Conservation (phyloP, 805 yeast genomes). For the Naumovozyma dairenensis region DNA sequence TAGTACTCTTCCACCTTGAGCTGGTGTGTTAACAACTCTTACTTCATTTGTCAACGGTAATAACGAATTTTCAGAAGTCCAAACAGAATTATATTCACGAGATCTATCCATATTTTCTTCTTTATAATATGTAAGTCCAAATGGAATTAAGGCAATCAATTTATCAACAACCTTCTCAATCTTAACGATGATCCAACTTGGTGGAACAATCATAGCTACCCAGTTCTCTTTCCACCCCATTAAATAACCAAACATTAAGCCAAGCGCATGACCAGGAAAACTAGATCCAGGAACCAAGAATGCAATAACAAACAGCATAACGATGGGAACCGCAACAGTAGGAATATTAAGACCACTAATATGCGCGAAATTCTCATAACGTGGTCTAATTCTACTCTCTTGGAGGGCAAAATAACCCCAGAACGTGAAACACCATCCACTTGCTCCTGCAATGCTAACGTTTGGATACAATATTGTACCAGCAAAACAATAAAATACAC, state of each 20-base stretch:
- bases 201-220: constrained; percentile 52
- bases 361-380: constrained; percentile 31
- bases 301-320: constrained; percentile 39
- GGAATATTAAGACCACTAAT: constrained; percentile 42
- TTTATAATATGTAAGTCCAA: constrained; percentile 36
- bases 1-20: constrained; percentile 1
- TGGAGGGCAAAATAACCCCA: constrained; percentile 48
- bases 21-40: background rate
- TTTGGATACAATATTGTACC: constrained; percentile 39
- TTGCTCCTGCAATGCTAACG: constrained; percentile 52
- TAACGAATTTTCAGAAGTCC: constrained; percentile 3
- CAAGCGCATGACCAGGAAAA: constrained; percentile 66
- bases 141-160: constrained; percentile 38
- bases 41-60: constrained; percentile 2
- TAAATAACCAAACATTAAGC: constrained; percentile 55
- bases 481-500: constrained; percentile 46
- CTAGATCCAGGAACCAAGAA: constrained; percentile 56
- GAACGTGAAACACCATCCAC: constrained; percentile 67
- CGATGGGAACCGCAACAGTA: constrained; percentile 49
- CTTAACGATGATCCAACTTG: constrained; percentile 49
- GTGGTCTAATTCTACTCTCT: constrained; percentile 35
- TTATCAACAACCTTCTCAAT: constrained; percentile 48
- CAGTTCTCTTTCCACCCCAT: constrained; percentile 42
- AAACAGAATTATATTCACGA: constrained; percentile 24
- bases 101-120: constrained; percentile 41